These are phyloP conservation scores for Bacidia rubella DNA, from an alignment of 495 filamentous ascomycete species.

Conservation along the genomic window DNA sequence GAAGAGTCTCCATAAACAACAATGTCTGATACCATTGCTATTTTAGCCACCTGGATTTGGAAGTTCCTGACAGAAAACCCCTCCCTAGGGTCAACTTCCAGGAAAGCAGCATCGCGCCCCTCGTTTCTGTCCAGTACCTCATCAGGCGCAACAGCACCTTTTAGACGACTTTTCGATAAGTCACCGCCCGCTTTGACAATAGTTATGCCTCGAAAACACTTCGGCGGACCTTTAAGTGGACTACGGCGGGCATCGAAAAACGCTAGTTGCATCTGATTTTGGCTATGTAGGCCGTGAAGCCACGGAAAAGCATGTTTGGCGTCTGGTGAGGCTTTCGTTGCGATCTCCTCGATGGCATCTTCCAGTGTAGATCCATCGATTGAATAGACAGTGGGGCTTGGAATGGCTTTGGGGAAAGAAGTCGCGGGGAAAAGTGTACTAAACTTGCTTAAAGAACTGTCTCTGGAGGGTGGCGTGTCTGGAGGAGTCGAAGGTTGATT, in stretches of 20 bases:
- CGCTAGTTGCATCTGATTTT: constrained; percentile 73
- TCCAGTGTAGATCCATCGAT: constrained; percentile 56
- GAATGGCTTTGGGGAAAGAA: constrained; percentile 41
- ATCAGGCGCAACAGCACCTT: constrained; percentile 67
- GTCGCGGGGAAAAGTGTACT: constrained; percentile 69
- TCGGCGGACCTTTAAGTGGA: constrained; percentile 56
- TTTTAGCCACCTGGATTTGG: constrained; percentile 87
- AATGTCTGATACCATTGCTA: constrained; percentile 79
- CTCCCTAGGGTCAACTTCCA: constrained; percentile 63
- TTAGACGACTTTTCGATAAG: constrained; percentile 57
- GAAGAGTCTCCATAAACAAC: constrained; percentile 74
- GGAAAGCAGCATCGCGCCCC: constrained; percentile 22
- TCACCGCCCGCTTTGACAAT: constrained; percentile 83
- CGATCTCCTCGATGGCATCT: constrained; percentile 57
- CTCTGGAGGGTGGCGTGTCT: constrained; percentile 44
- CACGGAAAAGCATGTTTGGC: constrained; percentile 84
- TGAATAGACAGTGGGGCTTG: constrained; percentile 51
- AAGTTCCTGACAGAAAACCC: constrained; percentile 87
- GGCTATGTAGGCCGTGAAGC: constrained; percentile 87
- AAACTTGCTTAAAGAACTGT: constrained; percentile 35
- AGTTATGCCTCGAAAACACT: constrained; percentile 67
- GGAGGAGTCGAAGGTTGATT: constrained; percentile 46
- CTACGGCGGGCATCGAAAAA: constrained; percentile 76
- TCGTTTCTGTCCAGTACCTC: constrained; percentile 48
- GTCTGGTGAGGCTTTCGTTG: constrained; percentile 69